Evolutionary conservation across 2,329 filamentous ascomycete genomes (phyloP).

Genomic region (Aureobasidium uvarum): DNA sequence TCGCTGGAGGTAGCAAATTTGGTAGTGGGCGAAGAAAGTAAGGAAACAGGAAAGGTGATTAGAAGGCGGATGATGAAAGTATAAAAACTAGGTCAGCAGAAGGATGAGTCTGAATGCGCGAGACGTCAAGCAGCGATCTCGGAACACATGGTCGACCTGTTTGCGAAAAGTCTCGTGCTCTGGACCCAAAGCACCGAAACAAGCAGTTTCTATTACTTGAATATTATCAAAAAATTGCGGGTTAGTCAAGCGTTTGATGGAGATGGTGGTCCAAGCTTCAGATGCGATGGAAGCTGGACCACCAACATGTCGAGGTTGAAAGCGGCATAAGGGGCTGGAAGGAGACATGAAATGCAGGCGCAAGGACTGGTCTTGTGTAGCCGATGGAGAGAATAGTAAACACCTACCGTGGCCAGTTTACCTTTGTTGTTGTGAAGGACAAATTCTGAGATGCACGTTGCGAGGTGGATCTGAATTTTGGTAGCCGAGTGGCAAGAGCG

Average conservation of each 20-base stretch:
- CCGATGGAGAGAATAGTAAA: background rate
- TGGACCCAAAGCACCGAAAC: slow-evolving; percentile 17
- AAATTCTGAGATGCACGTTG: background rate
- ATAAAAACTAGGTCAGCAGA: slow-evolving; percentile 24
- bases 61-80: slow-evolving; percentile 20
- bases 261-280: slow-evolving; percentile 12
- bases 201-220: slow-evolving; percentile 15
- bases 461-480: slow-evolving; percentile 13
- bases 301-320: background rate
- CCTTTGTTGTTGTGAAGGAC: background rate
- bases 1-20: background rate
- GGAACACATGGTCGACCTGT: slow-evolving; percentile 1
- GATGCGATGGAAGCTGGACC: background rate
- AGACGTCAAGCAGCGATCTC: slow-evolving; percentile 22
- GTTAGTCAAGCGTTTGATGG: slow-evolving; percentile 18
- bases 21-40: slow-evolving; percentile 1
- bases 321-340: background rate
- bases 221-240: slow-evolving; percentile 20
- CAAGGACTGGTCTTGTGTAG: background rate
- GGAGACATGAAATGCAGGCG: background rate
- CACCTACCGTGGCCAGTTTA: background rate
- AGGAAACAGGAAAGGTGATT: slow-evolving; percentile 15
- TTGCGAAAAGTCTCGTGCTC: slow-evolving; percentile 18
- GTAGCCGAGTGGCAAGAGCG: slow-evolving; percentile 12
- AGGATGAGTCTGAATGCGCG: slow-evolving; percentile 19